Base-by-base conservation (phyloP, 75 land plant genomes). In the Cupressus sempervirens region DNA sequence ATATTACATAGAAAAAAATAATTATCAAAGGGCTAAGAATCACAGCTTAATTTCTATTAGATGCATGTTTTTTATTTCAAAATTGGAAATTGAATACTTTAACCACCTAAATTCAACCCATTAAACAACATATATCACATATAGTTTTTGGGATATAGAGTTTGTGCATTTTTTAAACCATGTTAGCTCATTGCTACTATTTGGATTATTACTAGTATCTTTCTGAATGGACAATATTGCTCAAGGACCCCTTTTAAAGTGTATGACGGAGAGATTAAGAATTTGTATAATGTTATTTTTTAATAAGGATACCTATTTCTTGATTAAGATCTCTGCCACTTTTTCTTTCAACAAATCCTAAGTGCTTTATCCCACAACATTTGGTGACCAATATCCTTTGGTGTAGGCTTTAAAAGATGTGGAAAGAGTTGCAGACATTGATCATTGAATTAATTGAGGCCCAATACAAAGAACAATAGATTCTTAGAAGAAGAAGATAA, bases 401-500 rank as follows among this genome's bases (percentile, higher is more conserved):
- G 32, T 70, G 10, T 50, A 94, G 95, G 95, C 46, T 84, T 50
- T 12, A 50, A 50, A 50, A 50, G 53, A 50, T 50, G 53, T 1
- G 53, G 53, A 50, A 50, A 50, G 53, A 50, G 53, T 15, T 50
- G 53, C 53, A 50, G 53, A 50, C 53, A 12, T 12, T 12, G 53
- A 50, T 50, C 15, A 15, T 50, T 50, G 53, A 50, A 50, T 50
- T 50, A 50, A 14, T 3, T 50, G 53, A 50, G 53, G 53, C 53
- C 53, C 53, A 50, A 50, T 50, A 13, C 13, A 50, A 50, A 13
- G 53, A 14, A 50, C 92, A 30, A 94, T 34, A 91, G 89, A 10
- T 92, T 92, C 82, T 87, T 94, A 14, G 89, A 90, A 46, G 94
- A 93, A 62, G 95, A 93, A 83, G 94, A 93, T 83, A 90, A 87